Evolutionary conservation across 2,329 filamentous ascomycete genomes (phyloP).

Genomic region (Fusarium poae): DNA sequence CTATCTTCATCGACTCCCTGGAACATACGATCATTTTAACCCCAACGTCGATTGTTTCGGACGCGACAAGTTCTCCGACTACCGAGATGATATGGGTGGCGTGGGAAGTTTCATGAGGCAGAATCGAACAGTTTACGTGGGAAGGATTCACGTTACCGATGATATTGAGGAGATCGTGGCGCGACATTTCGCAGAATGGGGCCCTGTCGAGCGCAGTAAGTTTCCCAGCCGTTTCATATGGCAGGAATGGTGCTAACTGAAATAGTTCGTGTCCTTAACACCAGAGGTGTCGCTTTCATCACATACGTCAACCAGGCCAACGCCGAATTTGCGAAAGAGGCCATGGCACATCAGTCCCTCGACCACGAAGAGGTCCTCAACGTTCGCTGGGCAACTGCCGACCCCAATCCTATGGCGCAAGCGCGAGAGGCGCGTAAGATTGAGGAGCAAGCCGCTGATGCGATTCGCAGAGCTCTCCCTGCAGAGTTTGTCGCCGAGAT

Average conservation of each 20-base stretch:
- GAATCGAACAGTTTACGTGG: conserved; percentile 94
- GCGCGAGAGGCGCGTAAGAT: conserved; percentile 89
- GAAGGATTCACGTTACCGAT: conserved; percentile 93
- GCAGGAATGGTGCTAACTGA: conserved; percentile 26
- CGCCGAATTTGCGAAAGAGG: conserved; percentile 90
- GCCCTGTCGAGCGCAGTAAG: conserved; percentile 82
- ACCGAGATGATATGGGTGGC: conserved; percentile 97
- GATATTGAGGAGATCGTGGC: conserved; percentile 97
- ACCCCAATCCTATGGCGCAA: conserved; percentile 95
- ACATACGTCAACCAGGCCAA: conserved; percentile 94
- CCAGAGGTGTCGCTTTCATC: conserved; percentile 91
- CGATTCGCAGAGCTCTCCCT: conserved; percentile 87
- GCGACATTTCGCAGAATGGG: conserved; percentile 97
- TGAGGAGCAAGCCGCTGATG: conserved; percentile 96
- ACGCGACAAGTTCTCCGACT: conserved; percentile 90
- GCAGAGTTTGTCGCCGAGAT: conserved; percentile 93
- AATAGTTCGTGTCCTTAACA: conserved; percentile 82
- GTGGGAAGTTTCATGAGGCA: conserved; percentile 94
- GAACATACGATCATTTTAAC: conserved; percentile 89
- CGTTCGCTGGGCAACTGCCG: conserved; percentile 95
- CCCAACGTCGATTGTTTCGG: conserved; percentile 93
- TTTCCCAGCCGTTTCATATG: background rate
- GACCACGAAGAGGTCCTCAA: conserved; percentile 95
- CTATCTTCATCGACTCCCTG: conserved; percentile 90
- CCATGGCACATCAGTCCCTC: conserved; percentile 93